Evolutionary conservation across 495 filamentous ascomycete species (phyloP), one percentile per base, ranked within the genome.

Genomic region (Neurospora sublineolata): DNA sequence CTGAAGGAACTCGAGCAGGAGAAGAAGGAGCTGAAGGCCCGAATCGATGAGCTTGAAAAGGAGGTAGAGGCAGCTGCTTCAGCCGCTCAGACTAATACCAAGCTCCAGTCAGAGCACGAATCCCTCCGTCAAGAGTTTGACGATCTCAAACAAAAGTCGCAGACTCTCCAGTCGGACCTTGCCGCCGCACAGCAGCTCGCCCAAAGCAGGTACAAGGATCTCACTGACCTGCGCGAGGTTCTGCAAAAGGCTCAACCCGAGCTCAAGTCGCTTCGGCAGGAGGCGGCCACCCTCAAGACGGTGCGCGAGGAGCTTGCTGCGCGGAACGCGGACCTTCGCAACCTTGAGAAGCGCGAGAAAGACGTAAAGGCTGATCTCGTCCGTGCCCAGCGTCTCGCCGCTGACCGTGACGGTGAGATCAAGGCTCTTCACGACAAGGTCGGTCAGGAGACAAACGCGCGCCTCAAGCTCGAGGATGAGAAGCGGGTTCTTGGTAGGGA

Each of bases 201-300:
- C 1, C 88, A 93, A 67, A 88, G 88, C 37, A 86, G 96, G 10
- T 98, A 93, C 82, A 97, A 94, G 77, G 94, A 97, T 71, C 81
- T 97, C 3, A 91, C 89, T 0, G 92, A 97, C 42, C 80, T 95
- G 60, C 83, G 90, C 38, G 89, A 92, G 41, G 86, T 92, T 10
- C 82, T 97, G 11, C 90, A 94, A 69, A 97, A 94, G 76, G 83
- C 90, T 11, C 93, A 97, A 73, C 92, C 94, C 1, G 95, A 99
- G 79, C 84, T 98, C 23, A 88, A 87, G 73, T 87, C 84, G 20
- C 81, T 97, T 10, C 87, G 92, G 10, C 86, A 87, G 42, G 95
- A 98, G 72, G 90, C 90, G 41, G 85, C 89, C 0, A 87, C 90
- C 14, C 82, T 97, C 44, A 92, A 90, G 80, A 81, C 82, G 3